Conservation (phyloP, 306 rosid genomes). For the Fagus crenata region DNA sequence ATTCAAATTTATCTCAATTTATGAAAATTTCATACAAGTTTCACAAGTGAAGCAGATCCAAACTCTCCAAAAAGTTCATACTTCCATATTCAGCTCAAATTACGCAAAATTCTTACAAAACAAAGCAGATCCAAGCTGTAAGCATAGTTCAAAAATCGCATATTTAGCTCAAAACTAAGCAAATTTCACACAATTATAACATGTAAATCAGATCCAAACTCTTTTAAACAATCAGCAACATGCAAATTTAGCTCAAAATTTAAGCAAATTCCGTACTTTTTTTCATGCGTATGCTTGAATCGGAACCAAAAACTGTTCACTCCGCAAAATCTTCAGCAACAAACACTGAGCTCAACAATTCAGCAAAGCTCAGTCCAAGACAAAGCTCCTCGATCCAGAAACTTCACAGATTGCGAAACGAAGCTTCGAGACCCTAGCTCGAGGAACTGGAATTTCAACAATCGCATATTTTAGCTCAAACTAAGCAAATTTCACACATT, state of each 20-base stretch:
- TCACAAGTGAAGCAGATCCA: conserved; percentile 9
- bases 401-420: no score
- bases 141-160: background rate
- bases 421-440: no score
- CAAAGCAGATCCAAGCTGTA: conserved; percentile 3
- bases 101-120: conserved; percentile 5
- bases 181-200: background rate
- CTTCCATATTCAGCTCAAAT: conserved; percentile 11
- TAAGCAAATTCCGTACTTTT: background rate
- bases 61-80: background rate
- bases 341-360: no score
- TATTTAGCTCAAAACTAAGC: background rate
- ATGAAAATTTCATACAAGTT: background rate
- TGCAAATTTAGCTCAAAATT: background rate
- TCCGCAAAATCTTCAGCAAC: background rate
- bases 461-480: no score
- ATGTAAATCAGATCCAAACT: background rate
- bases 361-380: no score
- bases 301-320: background rate
- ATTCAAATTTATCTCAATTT: conserved; percentile 4
- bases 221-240: background rate
- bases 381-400: no score
- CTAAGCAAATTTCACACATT: background rate
- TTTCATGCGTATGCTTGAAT: background rate
- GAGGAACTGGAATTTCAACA: background rate